phyloP scores from a whole-genome alignment of 495 filamentous ascomycete species.

The Rusavskia elegans region DNA sequence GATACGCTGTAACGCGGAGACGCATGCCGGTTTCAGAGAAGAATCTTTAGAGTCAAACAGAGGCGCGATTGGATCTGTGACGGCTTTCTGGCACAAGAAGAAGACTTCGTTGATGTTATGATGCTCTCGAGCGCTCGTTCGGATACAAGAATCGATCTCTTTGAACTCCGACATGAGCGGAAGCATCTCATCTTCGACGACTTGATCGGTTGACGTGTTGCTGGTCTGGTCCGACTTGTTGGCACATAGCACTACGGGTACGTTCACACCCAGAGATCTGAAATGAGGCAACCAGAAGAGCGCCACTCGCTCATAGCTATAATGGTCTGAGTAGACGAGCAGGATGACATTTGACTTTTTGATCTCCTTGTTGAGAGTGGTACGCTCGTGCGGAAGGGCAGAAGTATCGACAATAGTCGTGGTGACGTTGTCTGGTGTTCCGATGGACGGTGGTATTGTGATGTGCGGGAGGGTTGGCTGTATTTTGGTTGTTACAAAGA shows the following conservation, averaged over 20 bases:
- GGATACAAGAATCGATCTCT: constrained; percentile 94
- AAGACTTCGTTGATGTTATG: constrained; percentile 95
- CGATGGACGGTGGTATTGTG: constrained; percentile 75
- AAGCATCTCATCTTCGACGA: constrained; percentile 93
- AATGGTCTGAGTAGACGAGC: constrained; percentile 95
- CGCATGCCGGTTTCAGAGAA: constrained; percentile 71
- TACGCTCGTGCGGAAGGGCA: constrained; percentile 81
- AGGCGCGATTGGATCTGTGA: constrained; percentile 92
- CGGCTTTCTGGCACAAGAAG: constrained; percentile 95
- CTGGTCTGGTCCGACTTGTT: constrained; percentile 82
- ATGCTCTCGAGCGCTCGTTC: constrained; percentile 85
- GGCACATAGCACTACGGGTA: constrained; percentile 92
- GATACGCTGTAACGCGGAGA: constrained; percentile 69
- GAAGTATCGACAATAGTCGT: constrained; percentile 95
- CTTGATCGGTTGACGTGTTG: constrained; percentile 55
- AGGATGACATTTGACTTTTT: constrained; percentile 93
- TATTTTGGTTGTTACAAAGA: constrained; percentile 85
- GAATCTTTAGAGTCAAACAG: constrained; percentile 92
- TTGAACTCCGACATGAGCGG: constrained; percentile 98
- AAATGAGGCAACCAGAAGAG: constrained; percentile 98
- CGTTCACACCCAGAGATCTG: constrained; percentile 89
- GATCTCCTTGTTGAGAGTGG: constrained; percentile 78
- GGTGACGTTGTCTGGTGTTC: constrained; percentile 85
- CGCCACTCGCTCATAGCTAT: constrained; percentile 94
- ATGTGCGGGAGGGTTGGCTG: constrained; percentile 87